Conservation (phyloP, 1,139 yeast genomes). For the Blastobotrys apis region DNA sequence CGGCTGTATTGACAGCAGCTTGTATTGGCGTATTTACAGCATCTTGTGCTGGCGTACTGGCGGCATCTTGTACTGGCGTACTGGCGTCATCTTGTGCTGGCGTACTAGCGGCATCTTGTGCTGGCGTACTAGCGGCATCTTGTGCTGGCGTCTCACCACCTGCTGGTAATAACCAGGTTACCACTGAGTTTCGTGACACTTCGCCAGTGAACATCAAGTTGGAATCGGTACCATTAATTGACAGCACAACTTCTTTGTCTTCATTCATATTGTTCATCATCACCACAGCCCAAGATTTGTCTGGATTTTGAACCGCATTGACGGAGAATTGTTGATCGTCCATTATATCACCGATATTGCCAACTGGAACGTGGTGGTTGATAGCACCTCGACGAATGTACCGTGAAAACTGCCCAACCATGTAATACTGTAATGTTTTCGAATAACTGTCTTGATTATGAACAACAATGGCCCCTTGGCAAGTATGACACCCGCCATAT, state of each 20-base stretch:
- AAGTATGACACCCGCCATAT: slow-evolving; percentile 14
- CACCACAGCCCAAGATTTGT: slow-evolving; percentile 14
- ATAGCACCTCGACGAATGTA: slow-evolving; percentile 21
- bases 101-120: too few relatives aligned
- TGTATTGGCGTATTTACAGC: too few relatives aligned
- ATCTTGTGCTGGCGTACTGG: too few relatives aligned
- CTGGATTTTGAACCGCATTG: slow-evolving; percentile 14
- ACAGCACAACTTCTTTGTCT: slow-evolving; percentile 12
- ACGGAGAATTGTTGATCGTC: slow-evolving; percentile 11
- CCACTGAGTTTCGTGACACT: slow-evolving; percentile 10
- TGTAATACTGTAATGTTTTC: slow-evolving; percentile 15
- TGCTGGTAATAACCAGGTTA: slow-evolving; percentile 14
- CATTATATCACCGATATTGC: slow-evolving; percentile 8
- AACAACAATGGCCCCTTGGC: slow-evolving; percentile 15
- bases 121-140: not conserved
- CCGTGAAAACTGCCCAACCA: slow-evolving; percentile 20
- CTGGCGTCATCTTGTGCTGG: too few relatives aligned
- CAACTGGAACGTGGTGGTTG: slow-evolving; percentile 11
- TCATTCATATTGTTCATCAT: slow-evolving; percentile 14
- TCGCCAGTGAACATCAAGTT: slow-evolving; percentile 7
- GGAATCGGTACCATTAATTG: slow-evolving; percentile 1
- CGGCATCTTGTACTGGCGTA: too few relatives aligned
- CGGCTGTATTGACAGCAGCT: too few relatives aligned
- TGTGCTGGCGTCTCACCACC: not conserved
- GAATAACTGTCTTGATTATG: slow-evolving; percentile 8